Evolutionary conservation across 2,329 filamentous ascomycete genomes (phyloP).

Genomic region (Sporothrix pseudoabietina): DNA sequence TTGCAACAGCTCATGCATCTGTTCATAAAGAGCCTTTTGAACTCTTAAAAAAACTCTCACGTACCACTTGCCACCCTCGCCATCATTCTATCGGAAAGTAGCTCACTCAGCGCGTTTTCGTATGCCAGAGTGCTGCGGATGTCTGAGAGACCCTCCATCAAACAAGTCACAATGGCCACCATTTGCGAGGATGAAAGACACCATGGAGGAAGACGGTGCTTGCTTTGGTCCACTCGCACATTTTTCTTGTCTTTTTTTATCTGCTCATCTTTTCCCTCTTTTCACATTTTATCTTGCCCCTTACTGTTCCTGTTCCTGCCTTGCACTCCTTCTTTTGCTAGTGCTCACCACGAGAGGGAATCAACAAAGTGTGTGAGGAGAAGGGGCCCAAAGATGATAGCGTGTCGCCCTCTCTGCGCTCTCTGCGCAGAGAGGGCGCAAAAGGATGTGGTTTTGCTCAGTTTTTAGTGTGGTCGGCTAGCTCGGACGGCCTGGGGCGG

Average conservation of each 20-base stretch:
- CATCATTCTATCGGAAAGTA: not conserved
- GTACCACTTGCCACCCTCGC: not conserved
- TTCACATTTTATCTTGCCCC: not conserved
- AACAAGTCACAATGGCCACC: constrained; percentile 11
- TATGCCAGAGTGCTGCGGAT: not conserved
- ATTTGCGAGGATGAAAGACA: too few species aligned
- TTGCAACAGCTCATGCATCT: not conserved
- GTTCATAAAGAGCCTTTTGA: too few species aligned
- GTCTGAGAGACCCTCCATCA: constrained; percentile 14
- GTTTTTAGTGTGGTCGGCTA: constrained; percentile 21
- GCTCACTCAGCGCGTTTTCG: constrained; percentile 1
- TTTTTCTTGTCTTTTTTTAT: not conserved
- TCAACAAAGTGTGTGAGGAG: not conserved
- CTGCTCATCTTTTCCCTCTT: not conserved
- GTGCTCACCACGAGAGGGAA: constrained; percentile 6
- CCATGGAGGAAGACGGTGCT: not conserved
- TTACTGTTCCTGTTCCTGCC: too few species aligned
- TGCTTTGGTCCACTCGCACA: constrained; percentile 1
- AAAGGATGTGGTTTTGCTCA: not conserved
- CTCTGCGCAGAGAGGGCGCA: too few species aligned
- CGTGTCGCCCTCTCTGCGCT: not conserved
- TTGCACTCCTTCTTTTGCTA: not conserved
- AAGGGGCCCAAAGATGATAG: not conserved
- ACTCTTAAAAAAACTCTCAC: too few species aligned
- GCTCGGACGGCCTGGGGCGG: constrained; percentile 20